Conservation (phyloP, 805 yeast species). For the Candida boidinii region DNA sequence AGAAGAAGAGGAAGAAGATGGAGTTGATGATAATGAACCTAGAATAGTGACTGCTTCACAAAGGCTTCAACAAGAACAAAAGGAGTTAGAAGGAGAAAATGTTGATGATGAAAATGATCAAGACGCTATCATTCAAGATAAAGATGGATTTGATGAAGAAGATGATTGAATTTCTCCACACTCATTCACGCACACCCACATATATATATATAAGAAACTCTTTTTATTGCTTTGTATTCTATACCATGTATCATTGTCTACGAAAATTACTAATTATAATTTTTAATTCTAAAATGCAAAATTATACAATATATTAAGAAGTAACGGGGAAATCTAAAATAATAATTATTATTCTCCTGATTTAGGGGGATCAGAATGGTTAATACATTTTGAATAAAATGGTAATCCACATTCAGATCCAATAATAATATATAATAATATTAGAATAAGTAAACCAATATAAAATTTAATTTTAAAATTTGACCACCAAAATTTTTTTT, state of each 20-base stretch:
- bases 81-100: conserved; percentile 17
- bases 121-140: conserved; percentile 1
- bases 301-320: too few species aligned
- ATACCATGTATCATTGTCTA: too few species aligned
- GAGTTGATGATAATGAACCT: conserved; percentile 3
- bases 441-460: conserved; percentile 12
- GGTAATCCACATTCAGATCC: conserved; percentile 51
- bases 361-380: conserved; percentile 14
- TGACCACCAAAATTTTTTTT: conserved; percentile 64
- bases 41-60: conserved; percentile 11
- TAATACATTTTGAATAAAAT: conserved; percentile 32
- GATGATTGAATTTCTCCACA: too few species aligned
- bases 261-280: too few species aligned
- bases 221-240: too few species aligned
- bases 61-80: conserved; percentile 15
- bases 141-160: conserved; percentile 8
- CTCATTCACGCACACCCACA: too few species aligned
- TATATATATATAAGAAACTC: too few species aligned
- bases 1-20: conserved; percentile 3
- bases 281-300: too few species aligned
- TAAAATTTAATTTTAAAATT: conserved; percentile 36
- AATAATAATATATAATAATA: conserved; percentile 35
- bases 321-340: too few species aligned
- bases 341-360: too few species aligned
- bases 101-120: conserved; percentile 6